These are phyloP conservation scores for Mycena kentingensis DNA, from an alignment of 768 basidiomycete species.

Conservation along the genomic window DNA sequence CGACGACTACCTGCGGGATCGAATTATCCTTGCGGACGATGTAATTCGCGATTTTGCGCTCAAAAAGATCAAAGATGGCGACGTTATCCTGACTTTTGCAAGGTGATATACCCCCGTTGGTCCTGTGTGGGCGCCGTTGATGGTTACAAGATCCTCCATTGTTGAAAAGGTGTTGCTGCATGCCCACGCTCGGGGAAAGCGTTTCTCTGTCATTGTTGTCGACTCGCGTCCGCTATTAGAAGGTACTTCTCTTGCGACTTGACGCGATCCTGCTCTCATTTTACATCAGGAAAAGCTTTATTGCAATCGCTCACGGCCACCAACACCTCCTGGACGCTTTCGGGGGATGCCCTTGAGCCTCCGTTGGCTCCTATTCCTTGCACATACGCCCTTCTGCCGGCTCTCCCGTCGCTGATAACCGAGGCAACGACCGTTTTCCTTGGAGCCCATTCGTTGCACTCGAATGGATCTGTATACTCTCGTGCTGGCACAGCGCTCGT, in stretches of 20 bases:
- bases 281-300: conserved; percentile 69
- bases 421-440: conserved; percentile 84
- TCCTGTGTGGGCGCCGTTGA: too few species aligned
- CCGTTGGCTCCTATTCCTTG: conserved; percentile 64
- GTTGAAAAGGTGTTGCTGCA: conserved; percentile 87
- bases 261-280: conserved; percentile 1
- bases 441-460: conserved; percentile 92
- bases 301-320: conserved; percentile 68
- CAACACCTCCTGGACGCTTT: conserved; percentile 29
- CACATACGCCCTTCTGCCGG: conserved; percentile 90
- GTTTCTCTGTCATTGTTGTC: conserved; percentile 88
- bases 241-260: conserved; percentile 45
- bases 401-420: conserved; percentile 76
- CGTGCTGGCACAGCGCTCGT: conserved; percentile 95
- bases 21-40: conserved; percentile 90
- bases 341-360: conserved; percentile 16
- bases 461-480: conserved; percentile 92
- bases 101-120: too few species aligned
- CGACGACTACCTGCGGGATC: conserved; percentile 90
- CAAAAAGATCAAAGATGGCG: conserved; percentile 93
- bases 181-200: conserved; percentile 72
- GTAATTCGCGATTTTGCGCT: conserved; percentile 88
- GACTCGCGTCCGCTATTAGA: conserved; percentile 95
- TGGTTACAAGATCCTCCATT: conserved; percentile 89
- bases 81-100: conserved; percentile 91